Conservation (phyloP, 176 grass and related monocot species). For the Carex parvula region DNA sequence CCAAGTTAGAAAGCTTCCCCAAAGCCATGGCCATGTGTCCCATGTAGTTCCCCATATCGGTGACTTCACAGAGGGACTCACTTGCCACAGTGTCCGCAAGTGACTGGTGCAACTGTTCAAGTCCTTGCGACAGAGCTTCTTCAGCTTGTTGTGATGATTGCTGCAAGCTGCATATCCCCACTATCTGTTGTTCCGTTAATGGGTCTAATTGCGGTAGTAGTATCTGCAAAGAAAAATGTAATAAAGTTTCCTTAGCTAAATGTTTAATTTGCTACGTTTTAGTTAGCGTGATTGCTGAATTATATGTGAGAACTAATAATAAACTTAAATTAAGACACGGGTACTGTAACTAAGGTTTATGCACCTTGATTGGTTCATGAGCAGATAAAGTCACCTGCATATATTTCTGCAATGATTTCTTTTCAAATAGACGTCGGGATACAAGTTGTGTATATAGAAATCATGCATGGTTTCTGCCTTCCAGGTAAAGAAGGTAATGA, state of each 20-base stretch:
- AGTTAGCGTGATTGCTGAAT: not conserved
- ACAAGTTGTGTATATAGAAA: not conserved
- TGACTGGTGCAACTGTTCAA: slow-evolving; percentile 75
- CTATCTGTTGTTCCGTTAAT: slow-evolving; percentile 76
- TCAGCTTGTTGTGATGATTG: slow-evolving; percentile 90
- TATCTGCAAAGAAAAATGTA: slow-evolving; percentile 38
- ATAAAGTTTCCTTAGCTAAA: slow-evolving; percentile 6
- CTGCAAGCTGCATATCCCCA: slow-evolving; percentile 65
- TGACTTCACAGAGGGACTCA: slow-evolving; percentile 39
- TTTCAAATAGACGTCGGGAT: not conserved
- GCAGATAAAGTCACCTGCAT: not conserved
- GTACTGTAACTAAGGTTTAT: not conserved
- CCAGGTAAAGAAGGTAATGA: not conserved
- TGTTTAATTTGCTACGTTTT: not conserved
- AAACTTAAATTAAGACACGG: not conserved
- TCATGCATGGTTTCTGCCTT: not conserved
- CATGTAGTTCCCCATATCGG: slow-evolving; percentile 58
- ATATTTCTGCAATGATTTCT: not conserved
- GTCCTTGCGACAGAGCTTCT: slow-evolving; percentile 86
- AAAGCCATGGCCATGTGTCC: slow-evolving; percentile 85
- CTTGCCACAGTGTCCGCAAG: slow-evolving; percentile 50
- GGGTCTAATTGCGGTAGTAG: slow-evolving; percentile 68
- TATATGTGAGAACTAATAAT: not conserved
- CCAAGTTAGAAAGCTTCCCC: slow-evolving; percentile 67
- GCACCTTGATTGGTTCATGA: not conserved